Conservation (phyloP, 2,329 filamentous ascomycete species). For the Paramyrothecium sp. region DNA sequence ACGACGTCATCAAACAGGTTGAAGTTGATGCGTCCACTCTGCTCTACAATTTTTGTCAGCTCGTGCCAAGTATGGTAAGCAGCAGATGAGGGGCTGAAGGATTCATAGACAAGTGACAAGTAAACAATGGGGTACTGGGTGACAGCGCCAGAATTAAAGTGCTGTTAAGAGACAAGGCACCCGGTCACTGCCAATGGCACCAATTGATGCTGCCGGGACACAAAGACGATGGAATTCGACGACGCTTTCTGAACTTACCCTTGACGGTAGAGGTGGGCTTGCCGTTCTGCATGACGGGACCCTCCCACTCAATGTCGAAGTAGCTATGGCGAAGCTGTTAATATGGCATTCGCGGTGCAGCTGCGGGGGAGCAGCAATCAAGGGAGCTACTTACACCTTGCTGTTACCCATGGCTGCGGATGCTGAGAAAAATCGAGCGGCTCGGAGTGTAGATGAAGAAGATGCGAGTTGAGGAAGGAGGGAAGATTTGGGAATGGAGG, state of each 20-base stretch:
- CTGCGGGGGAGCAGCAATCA: background rate
- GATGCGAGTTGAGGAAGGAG: slow-evolving; percentile 39
- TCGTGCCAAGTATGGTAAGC: slow-evolving; percentile 1
- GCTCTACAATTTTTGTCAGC: slow-evolving; percentile 47
- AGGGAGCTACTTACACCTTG: slow-evolving; percentile 59
- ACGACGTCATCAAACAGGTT: slow-evolving; percentile 82
- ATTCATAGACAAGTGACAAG: background rate
- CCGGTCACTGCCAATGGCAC: background rate
- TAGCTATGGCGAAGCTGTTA: slow-evolving; percentile 41
- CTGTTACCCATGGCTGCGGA: slow-evolving; percentile 68
- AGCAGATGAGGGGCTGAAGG: background rate
- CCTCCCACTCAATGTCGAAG: slow-evolving; percentile 74
- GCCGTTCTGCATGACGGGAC: slow-evolving; percentile 65
- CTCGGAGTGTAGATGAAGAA: slow-evolving; percentile 36
- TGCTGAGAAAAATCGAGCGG: slow-evolving; percentile 50
- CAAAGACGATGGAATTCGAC: background rate
- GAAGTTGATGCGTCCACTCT: slow-evolving; percentile 82
- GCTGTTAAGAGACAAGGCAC: background rate
- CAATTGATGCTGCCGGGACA: background rate
- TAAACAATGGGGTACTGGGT: background rate
- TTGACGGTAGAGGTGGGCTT: slow-evolving; percentile 52
- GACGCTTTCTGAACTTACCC: slow-evolving; percentile 49
- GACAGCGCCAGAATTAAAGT: background rate
- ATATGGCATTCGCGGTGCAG: background rate
- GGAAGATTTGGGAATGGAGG: slow-evolving; percentile 37